Evolutionary conservation across 2,329 filamentous ascomycete genomes (phyloP).

Genomic region (Aspergillus sp.): DNA sequence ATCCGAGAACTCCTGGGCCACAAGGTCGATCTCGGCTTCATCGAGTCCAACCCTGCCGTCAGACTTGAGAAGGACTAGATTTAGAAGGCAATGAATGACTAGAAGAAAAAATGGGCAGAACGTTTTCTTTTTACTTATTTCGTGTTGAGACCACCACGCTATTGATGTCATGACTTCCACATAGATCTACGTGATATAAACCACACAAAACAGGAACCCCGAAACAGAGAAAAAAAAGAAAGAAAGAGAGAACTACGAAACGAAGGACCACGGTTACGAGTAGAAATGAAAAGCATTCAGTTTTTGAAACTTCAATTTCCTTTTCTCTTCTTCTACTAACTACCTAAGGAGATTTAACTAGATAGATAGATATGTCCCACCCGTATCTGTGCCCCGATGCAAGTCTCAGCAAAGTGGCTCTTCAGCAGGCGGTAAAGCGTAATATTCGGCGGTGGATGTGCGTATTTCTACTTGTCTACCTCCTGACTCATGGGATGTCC

Average conservation of each 20-base stretch:
- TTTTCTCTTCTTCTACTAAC: no score
- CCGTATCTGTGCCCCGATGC: conserved; percentile 69
- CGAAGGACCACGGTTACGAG: neutral
- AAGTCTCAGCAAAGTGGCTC: conserved; percentile 64
- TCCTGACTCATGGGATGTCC: conserved; percentile 43
- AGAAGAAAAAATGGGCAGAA: neutral
- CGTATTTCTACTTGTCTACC: conserved; percentile 29
- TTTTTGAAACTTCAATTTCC: no score
- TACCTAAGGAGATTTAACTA: no score
- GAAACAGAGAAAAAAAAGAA: neutral
- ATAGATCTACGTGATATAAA: neutral
- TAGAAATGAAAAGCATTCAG: neutral
- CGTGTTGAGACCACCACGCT: neutral
- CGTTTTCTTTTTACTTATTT: no score
- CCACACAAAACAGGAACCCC: neutral
- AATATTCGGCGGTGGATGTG: conserved; percentile 42
- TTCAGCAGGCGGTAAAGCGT: conserved; percentile 56
- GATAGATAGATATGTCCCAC: conserved; percentile 52
- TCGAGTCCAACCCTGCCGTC: conserved; percentile 88
- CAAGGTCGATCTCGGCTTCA: conserved; percentile 92
- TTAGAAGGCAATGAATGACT: conserved; percentile 8
- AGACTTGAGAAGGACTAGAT: conserved; percentile 78
- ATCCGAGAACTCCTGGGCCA: conserved; percentile 91
- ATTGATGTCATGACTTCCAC: neutral
- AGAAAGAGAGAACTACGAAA: neutral